These are phyloP conservation scores for Cicer chorassanicum DNA, from an alignment of 306 rosid species.

Conservation along the genomic window DNA sequence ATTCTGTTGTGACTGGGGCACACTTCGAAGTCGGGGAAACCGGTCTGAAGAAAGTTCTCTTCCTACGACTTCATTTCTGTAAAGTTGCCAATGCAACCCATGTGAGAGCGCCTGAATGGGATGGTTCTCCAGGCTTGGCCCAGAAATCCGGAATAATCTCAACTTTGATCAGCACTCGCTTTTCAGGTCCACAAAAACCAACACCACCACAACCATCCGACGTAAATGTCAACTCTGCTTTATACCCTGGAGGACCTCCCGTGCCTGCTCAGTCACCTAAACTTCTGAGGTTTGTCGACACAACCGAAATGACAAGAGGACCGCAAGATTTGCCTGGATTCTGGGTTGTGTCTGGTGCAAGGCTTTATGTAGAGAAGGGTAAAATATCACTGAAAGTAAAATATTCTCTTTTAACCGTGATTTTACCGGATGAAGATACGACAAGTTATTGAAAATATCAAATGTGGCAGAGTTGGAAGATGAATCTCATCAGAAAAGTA, in stretches of 20 bases:
- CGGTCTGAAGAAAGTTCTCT: conserved; percentile 71
- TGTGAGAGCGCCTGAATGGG: conserved; percentile 64
- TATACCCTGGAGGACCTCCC: conserved; percentile 89
- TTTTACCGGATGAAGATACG: conserved; percentile 68
- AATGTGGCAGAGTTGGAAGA: conserved; percentile 17
- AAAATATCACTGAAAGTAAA: conserved; percentile 81
- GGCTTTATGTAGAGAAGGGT: conserved; percentile 72
- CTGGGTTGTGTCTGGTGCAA: conserved; percentile 92
- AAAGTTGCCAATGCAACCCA: conserved; percentile 53
- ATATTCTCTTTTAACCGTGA: conserved; percentile 73
- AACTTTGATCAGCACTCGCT: conserved; percentile 72
- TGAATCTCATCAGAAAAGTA: conserved; percentile 25
- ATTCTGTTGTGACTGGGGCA: conserved; percentile 77
- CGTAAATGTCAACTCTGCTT: conserved; percentile 76
- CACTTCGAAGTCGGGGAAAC: conserved; percentile 72
- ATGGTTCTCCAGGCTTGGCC: conserved; percentile 68
- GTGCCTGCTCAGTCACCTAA: conserved; percentile 71
- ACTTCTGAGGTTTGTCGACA: conserved; percentile 82
- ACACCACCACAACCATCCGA: conserved; percentile 73
- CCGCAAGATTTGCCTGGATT: conserved; percentile 90
- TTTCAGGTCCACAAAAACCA: conserved; percentile 68
- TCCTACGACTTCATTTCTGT: conserved; percentile 67
- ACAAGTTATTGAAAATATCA: conserved; percentile 41
- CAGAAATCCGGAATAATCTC: conserved; percentile 89
- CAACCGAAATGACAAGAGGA: conserved; percentile 92